Base-by-base conservation (phyloP, 768 basidiomycete genomes). In the Sistotremastrum niveocremeum region DNA sequence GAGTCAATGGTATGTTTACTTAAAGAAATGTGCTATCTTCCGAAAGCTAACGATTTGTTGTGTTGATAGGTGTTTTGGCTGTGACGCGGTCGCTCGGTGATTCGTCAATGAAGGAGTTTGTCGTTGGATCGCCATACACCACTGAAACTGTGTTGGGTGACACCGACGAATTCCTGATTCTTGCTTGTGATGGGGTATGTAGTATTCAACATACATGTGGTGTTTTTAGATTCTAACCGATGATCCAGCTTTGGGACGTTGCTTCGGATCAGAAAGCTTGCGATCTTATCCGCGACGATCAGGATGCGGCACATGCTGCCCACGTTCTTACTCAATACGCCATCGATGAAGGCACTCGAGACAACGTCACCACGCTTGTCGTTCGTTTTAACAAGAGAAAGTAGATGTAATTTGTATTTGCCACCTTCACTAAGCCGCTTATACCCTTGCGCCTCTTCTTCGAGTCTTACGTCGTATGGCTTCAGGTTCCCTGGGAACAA, bases 21-120 rank as follows among this genome's bases (percentile, higher is more conserved):
- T 2, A 11, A 40, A 30, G 30, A 29, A 7, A 30, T 39, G 30
- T 10, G 33, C 36, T 38, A 20, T 20, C 20, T 20, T 20, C 20
- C 20, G 20, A 20, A 20, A 20, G 20, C 20, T 20, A 20, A 20
- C 20, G 20, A 20, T 20, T 20, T 20, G 20, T 20, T 20, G 20
- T 20, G 20, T n/a, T n/a, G 41, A 5, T 49, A 68, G 65, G 70
- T 48, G 93, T 98, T 37, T 68, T 99, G 46, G 91, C 91, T 5
- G 95, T 99, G 31, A 99, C 95, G 11, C 74, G 95, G 48, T 90
- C 90, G 56, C 67, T 99, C 47, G 95, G 95, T 34, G 95, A 99
- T 58, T 85, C 90, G 2, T 85, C 89, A 5, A 98, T 99, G 95
- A 99, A 99, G 65, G 95, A 99, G 57, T 99, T 93, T 60, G 95